phyloP scores from a whole-genome alignment of 495 filamentous ascomycete species.

The Evernia prunastri region DNA sequence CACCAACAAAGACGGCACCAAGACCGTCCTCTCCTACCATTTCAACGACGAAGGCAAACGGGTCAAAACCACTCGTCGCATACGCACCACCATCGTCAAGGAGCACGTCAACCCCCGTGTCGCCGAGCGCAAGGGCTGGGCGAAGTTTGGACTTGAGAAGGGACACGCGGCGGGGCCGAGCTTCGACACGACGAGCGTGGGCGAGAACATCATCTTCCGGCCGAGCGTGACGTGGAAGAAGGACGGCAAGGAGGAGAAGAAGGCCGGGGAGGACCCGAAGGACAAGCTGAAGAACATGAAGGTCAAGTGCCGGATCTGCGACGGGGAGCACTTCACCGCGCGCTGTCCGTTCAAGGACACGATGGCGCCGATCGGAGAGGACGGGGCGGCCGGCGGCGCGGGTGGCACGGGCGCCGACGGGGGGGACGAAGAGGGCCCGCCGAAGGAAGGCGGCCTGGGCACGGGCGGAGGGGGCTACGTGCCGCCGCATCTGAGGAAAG shows the following conservation, averaged over 20 bases:
- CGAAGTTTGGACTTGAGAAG: slow-evolving; percentile 86
- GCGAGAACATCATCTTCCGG: slow-evolving; percentile 95
- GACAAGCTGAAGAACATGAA: slow-evolving; percentile 96
- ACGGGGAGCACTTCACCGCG: slow-evolving; percentile 96
- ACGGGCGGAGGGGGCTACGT: slow-evolving; percentile 78
- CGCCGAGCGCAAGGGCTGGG: slow-evolving; percentile 84
- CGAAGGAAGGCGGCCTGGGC: slow-evolving; percentile 49
- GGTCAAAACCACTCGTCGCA: slow-evolving; percentile 90
- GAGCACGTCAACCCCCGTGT: slow-evolving; percentile 95
- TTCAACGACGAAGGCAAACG: slow-evolving; percentile 91
- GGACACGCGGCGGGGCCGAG: slow-evolving; percentile 59
- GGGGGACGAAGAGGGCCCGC: slow-evolving; percentile 41
- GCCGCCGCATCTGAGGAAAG: slow-evolving; percentile 82
- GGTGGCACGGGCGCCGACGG: slow-evolving; percentile 49
- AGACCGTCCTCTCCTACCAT: slow-evolving; percentile 84
- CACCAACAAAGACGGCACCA: slow-evolving; percentile 95
- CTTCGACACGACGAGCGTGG: slow-evolving; percentile 83
- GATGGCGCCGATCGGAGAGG: slow-evolving; percentile 67
- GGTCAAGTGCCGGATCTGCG: slow-evolving; percentile 98
- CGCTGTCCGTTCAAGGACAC: slow-evolving; percentile 85
- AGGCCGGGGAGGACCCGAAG: slow-evolving; percentile 69
- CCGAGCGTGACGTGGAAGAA: slow-evolving; percentile 86
- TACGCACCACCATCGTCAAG: slow-evolving; percentile 79
- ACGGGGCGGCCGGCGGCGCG: slow-evolving; percentile 36
- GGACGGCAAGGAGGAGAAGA: slow-evolving; percentile 69